These are phyloP conservation scores for Durio zibethinus DNA, from an alignment of 345 rosid genomes.

Conservation along the genomic window DNA sequence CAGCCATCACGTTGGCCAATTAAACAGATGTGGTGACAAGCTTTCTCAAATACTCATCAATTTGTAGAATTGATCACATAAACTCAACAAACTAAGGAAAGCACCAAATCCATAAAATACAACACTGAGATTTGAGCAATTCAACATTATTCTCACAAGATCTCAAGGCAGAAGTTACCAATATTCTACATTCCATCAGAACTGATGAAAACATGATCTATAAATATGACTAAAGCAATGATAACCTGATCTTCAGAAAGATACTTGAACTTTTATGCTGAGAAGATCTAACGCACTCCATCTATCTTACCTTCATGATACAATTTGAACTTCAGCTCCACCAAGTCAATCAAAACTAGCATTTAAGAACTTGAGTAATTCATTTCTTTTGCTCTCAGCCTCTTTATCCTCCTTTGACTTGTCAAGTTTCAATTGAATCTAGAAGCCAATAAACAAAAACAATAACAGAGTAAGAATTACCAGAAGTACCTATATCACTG, in stretches of 20 bases:
- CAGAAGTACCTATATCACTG: neutral
- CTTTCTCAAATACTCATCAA: neutral
- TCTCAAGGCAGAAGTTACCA: neutral
- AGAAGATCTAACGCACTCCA: neutral
- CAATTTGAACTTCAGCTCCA: constrained; percentile 11
- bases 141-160: no score
- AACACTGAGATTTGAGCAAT: neutral
- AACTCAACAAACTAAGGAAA: neutral
- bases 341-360: constrained; percentile 80
- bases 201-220: neutral
- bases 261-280: neutral
- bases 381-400: constrained; percentile 85
- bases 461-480: neutral
- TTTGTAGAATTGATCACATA: neutral
- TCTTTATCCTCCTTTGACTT: constrained; percentile 93
- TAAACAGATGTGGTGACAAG: neutral
- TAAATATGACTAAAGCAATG: neutral
- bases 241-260: neutral
- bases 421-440: constrained; percentile 90
- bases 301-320: neutral
- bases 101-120: constrained; percentile 11
- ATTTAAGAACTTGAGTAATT: constrained; percentile 89
- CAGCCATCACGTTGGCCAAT: neutral
- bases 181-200: neutral
- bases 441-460: constrained; percentile 15